Conservation (phyloP, 257 asterid genomes). For the Cynanchum wilfordii region DNA sequence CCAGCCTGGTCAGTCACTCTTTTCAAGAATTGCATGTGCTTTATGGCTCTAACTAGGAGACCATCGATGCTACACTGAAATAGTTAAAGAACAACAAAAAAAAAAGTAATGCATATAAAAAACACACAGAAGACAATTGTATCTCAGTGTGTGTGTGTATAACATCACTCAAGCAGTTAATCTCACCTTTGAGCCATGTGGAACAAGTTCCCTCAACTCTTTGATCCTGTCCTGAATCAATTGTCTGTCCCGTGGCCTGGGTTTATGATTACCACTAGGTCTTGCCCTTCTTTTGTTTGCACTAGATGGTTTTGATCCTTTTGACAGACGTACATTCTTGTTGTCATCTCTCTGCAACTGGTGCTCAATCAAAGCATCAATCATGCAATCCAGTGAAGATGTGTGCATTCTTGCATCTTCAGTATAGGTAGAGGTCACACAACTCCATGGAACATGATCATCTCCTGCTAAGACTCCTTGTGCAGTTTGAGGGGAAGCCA, state of each 20-base stretch:
- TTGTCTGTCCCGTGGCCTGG: constrained; percentile 93
- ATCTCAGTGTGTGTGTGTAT: background rate
- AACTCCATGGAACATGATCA: constrained; percentile 30
- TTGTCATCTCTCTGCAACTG: constrained; percentile 33
- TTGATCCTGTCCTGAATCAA: constrained; percentile 86
- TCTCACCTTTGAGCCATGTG: constrained; percentile 64
- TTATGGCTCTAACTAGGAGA: constrained; percentile 80
- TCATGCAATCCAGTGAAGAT: constrained; percentile 46
- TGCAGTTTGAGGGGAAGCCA: constrained; percentile 27
- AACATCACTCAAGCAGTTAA: background rate
- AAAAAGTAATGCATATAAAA: background rate
- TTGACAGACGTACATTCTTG: constrained; percentile 23
- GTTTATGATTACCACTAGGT: constrained; percentile 38
- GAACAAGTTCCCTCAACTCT: constrained; percentile 90
- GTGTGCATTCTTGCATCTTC: constrained; percentile 19
- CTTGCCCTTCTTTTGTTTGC: constrained; percentile 49
- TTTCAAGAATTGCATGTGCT: constrained; percentile 76
- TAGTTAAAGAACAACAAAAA: background rate
- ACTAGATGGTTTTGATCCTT: constrained; percentile 32
- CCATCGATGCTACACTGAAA: constrained; percentile 97
- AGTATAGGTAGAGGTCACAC: constrained; percentile 29
- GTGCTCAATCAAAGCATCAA: constrained; percentile 30
- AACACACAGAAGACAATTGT: background rate
- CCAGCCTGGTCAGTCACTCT: constrained; percentile 63
- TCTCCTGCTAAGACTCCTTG: constrained; percentile 28